Conservation (phyloP, 208 protist species). For the Trypanosoma congolense region DNA sequence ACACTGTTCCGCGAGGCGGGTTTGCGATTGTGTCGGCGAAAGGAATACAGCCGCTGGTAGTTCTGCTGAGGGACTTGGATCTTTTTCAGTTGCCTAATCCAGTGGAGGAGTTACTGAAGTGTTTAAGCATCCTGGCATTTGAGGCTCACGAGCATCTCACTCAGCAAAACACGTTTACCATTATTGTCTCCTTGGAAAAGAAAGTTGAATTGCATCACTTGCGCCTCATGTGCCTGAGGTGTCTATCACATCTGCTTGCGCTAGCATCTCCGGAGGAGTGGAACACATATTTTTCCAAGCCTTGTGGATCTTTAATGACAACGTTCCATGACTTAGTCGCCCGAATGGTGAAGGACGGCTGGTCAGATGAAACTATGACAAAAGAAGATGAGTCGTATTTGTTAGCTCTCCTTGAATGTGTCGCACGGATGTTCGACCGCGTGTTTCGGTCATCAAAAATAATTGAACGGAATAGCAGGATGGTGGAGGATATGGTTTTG, state of each 20-base stretch:
- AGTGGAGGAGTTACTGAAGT: conserved; percentile 67
- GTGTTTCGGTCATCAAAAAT: conserved; percentile 5
- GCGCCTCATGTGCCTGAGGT: conserved; percentile 44
- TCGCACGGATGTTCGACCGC: conserved; percentile 16
- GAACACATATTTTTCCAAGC: conserved; percentile 15
- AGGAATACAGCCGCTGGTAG: conserved; percentile 17
- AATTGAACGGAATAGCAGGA: conserved; percentile 4
- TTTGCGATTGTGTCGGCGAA: conserved; percentile 29
- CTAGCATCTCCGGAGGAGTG: conserved; percentile 21
- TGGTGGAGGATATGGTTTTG: conserved; percentile 12
- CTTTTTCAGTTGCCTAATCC: neutral
- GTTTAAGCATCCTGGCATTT: conserved; percentile 40
- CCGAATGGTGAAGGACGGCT: neutral
- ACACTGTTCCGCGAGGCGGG: conserved; percentile 47
- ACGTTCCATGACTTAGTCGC: conserved; percentile 10
- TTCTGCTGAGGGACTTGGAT: conserved; percentile 13
- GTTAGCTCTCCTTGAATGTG: conserved; percentile 18
- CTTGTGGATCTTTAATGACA: conserved; percentile 7
- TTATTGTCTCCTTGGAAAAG: conserved; percentile 31
- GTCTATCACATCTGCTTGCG: conserved; percentile 33
- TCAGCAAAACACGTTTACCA: conserved; percentile 17
- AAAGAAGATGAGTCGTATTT: conserved; percentile 23
- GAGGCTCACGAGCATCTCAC: conserved; percentile 30
- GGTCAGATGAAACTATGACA: neutral
- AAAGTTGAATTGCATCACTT: conserved; percentile 39